phyloP scores from a whole-genome alignment of 305 asterid species.

The Stenogyne calaminthoides region DNA sequence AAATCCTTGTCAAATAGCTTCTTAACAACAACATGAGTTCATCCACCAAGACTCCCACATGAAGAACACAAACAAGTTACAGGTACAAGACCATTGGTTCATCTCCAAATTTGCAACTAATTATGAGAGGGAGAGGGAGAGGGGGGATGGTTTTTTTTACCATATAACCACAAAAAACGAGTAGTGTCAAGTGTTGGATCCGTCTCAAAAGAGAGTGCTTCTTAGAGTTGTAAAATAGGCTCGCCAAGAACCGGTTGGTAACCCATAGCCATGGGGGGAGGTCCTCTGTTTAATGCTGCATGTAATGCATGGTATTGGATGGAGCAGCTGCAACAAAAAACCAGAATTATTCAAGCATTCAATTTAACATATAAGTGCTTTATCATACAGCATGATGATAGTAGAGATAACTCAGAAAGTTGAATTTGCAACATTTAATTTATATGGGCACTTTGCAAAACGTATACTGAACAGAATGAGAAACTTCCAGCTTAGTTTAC shows the following conservation, averaged over 20 bases:
- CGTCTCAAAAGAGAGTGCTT: too few relatives aligned
- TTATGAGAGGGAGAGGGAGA: too few relatives aligned
- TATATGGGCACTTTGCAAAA: background rate
- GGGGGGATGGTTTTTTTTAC: too few relatives aligned
- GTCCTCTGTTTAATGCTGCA: background rate
- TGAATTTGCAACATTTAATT: background rate
- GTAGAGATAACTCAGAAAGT: background rate
- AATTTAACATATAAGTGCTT: background rate
- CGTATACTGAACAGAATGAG: background rate
- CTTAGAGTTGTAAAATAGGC: too few relatives aligned
- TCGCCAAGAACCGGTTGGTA: too few relatives aligned
- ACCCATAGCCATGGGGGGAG: too few relatives aligned
- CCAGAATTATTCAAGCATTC: background rate
- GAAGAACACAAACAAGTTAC: too few relatives aligned
- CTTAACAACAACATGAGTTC: too few relatives aligned
- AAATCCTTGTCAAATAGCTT: background rate
- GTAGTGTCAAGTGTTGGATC: too few relatives aligned
- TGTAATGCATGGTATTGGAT: conserved; percentile 24
- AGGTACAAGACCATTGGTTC: too few relatives aligned
- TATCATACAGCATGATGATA: background rate
- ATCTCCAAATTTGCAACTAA: background rate
- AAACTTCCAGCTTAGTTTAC: background rate
- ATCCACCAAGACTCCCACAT: too few relatives aligned
- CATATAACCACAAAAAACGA: too few relatives aligned
- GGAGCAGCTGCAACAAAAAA: conserved; percentile 33